Evolutionary conservation across 2,329 filamentous ascomycete genomes (phyloP).

Genomic region (Alternaria novae-zelandiae): DNA sequence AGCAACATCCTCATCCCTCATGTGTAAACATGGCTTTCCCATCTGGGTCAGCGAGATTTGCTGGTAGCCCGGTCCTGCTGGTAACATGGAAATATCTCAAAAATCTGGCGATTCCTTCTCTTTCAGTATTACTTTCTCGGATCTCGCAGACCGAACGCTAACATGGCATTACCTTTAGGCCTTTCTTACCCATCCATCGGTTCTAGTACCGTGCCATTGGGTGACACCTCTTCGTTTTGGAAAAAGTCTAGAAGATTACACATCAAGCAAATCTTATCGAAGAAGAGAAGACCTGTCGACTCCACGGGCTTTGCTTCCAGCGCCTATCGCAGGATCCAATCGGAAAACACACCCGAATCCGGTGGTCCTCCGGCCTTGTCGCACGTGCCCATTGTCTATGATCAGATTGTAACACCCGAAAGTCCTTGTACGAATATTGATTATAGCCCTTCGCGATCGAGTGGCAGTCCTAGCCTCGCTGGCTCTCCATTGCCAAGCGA

Average conservation of each 20-base stretch:
- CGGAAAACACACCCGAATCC: conserved; percentile 24
- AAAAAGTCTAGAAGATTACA: conserved; percentile 40
- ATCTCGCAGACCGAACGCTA: conserved; percentile 34
- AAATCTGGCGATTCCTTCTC: conserved; percentile 34
- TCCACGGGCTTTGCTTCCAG: conserved; percentile 37
- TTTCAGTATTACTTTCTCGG: conserved; percentile 28
- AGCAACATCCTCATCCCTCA: conserved; percentile 40
- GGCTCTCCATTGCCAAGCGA: conserved; percentile 34
- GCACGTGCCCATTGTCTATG: conserved; percentile 56
- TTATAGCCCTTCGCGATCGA: conserved; percentile 43
- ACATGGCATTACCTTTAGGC: conserved; percentile 50
- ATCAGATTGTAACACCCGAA: conserved; percentile 42
- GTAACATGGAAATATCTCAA: conserved; percentile 39
- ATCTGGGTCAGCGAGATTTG: conserved; percentile 24
- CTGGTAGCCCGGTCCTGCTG: conserved; percentile 42
- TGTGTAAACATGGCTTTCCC: conserved; percentile 38
- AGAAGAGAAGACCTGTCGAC: conserved; percentile 35
- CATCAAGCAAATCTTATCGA: conserved; percentile 36
- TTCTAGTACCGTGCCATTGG: conserved; percentile 44
- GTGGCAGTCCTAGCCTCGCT: conserved; percentile 37
- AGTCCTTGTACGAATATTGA: conserved; percentile 45
- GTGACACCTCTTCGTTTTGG: conserved; percentile 41
- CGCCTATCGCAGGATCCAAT: conserved; percentile 30
- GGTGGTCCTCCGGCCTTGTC: conserved; percentile 28
- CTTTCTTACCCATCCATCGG: conserved; percentile 45